These are phyloP conservation scores for Globisporangium polare DNA, from an alignment of 352 stramenopile species.

Conservation along the genomic window DNA sequence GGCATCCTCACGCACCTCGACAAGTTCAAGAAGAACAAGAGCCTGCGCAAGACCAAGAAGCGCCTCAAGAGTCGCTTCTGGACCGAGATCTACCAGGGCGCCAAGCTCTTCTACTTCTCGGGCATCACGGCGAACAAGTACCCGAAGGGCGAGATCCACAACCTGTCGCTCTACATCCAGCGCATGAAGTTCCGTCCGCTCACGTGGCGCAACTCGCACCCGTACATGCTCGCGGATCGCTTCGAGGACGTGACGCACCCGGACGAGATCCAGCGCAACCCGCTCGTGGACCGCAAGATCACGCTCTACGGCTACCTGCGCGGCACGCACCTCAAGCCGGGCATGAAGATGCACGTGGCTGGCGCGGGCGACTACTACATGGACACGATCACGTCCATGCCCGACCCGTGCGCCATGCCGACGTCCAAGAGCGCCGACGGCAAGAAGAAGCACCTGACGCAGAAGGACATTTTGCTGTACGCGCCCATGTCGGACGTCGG, in stretches of 20 bases:
- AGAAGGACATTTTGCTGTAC: slow-evolving; percentile 94
- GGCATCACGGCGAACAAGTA: slow-evolving; percentile 99
- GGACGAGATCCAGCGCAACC: slow-evolving; percentile 92
- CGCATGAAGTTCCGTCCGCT: slow-evolving; percentile 98
- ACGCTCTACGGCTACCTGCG: slow-evolving; percentile 98
- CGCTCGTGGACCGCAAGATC: slow-evolving; percentile 90
- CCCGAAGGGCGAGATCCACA: slow-evolving; percentile 98
- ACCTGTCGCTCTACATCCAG: slow-evolving; percentile 96
- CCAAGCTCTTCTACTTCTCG: slow-evolving; percentile 97
- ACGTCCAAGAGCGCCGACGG: slow-evolving; percentile 42
- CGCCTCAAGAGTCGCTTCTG: slow-evolving; percentile 98
- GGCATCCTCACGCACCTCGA: slow-evolving; percentile 99
- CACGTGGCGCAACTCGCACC: slow-evolving; percentile 99
- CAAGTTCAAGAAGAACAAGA: slow-evolving; percentile 98
- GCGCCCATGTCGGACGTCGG: slow-evolving; percentile 93
- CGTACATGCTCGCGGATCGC: slow-evolving; percentile 98
- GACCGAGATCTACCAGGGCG: slow-evolving; percentile 96
- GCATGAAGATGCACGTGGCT: slow-evolving; percentile 97
- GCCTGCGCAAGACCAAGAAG: slow-evolving; percentile 98
- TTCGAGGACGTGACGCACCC: slow-evolving; percentile 97
- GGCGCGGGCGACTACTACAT: slow-evolving; percentile 98
- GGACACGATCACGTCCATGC: slow-evolving; percentile 90
- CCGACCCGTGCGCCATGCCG: slow-evolving; percentile 96
- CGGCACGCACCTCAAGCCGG: slow-evolving; percentile 97
- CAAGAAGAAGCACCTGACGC: slow-evolving; percentile 87